Evolutionary conservation across 1,139 yeast species (phyloP).

Genomic region (Eremothecium cymbalariae): DNA sequence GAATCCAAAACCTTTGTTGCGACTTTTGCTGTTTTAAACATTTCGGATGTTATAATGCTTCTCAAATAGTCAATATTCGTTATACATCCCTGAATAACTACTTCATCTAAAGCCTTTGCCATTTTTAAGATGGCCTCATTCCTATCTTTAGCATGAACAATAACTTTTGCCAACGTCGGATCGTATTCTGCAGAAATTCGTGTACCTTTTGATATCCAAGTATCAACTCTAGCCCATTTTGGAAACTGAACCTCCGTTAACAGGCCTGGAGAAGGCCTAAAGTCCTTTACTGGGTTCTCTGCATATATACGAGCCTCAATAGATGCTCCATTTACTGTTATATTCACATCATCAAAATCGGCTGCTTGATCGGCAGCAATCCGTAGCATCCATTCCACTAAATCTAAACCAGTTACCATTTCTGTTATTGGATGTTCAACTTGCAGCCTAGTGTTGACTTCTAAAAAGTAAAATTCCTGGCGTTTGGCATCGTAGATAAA

Average conservation of each 20-base stretch:
- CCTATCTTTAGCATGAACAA: slow-evolving; percentile 87
- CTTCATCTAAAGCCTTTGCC: slow-evolving; percentile 74
- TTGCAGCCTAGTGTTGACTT: slow-evolving; percentile 93
- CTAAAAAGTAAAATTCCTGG: slow-evolving; percentile 88
- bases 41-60: slow-evolving; percentile 70
- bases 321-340: slow-evolving; percentile 70
- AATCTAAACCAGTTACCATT: slow-evolving; percentile 84
- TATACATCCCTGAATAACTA: slow-evolving; percentile 79
- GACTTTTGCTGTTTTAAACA: slow-evolving; percentile 78
- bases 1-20: slow-evolving; percentile 82
- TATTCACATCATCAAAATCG: slow-evolving; percentile 47
- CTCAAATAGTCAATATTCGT: slow-evolving; percentile 86
- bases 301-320: slow-evolving; percentile 97
- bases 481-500: slow-evolving; percentile 79
- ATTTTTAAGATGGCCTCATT: slow-evolving; percentile 71
- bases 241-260: slow-evolving; percentile 81
- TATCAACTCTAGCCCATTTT: slow-evolving; percentile 82
- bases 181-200: slow-evolving; percentile 86
- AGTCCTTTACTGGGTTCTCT: slow-evolving; percentile 91
- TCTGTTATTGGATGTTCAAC: slow-evolving; percentile 98
- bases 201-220: slow-evolving; percentile 92
- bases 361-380: slow-evolving; percentile 90
- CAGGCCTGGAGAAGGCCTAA: slow-evolving; percentile 94
- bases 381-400: slow-evolving; percentile 93
- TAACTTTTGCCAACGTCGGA: slow-evolving; percentile 92